A percentile compares a stretch with the other conserved stretches of the same genome.
These are phyloP conservation scores for Xylaria cubensis DNA, from an alignment of 495 filamentous ascomycete genomes.

Conservation along the genomic window DNA sequence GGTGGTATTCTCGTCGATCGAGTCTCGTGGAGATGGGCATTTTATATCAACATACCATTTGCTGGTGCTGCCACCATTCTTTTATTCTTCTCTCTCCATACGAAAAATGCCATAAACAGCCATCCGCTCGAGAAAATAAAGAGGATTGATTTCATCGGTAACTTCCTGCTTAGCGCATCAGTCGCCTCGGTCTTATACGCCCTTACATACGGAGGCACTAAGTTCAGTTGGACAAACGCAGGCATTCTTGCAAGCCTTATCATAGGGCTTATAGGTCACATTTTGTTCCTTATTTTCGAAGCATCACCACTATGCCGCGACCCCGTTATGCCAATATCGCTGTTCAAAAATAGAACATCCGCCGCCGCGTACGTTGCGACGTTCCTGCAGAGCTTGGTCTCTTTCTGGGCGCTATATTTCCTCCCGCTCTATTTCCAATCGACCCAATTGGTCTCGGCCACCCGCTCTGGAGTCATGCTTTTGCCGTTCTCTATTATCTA, in stretches of 20 bases:
- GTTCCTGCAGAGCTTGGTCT: constrained; percentile 26
- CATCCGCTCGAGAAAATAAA: neutral
- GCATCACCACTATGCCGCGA: constrained; percentile 34
- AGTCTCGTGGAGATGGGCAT: constrained; percentile 80
- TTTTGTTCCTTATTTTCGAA: constrained; percentile 39
- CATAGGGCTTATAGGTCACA: constrained; percentile 34
- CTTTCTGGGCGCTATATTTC: constrained; percentile 53
- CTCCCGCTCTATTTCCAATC: constrained; percentile 59
- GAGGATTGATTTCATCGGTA: constrained; percentile 41
- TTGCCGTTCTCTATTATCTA: constrained; percentile 54
- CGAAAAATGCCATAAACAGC: neutral
- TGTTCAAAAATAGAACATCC: constrained; percentile 48
- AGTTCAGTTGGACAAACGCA: constrained; percentile 36
- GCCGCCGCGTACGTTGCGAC: constrained; percentile 33
- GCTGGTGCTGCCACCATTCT: constrained; percentile 69
- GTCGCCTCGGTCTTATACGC: constrained; percentile 44
- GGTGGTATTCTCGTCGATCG: constrained; percentile 63
- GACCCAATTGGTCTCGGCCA: constrained; percentile 42
- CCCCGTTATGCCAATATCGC: constrained; percentile 43
- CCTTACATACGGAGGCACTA: constrained; percentile 40
- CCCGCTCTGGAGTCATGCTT: constrained; percentile 51
- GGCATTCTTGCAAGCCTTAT: constrained; percentile 31
- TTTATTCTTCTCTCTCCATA: constrained; percentile 61
- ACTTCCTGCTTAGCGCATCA: constrained; percentile 38
- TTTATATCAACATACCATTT: constrained; percentile 79